These are phyloP conservation scores for Hysterangium stoloniferum DNA, from an alignment of 768 basidiomycete species.

Conservation along the genomic window DNA sequence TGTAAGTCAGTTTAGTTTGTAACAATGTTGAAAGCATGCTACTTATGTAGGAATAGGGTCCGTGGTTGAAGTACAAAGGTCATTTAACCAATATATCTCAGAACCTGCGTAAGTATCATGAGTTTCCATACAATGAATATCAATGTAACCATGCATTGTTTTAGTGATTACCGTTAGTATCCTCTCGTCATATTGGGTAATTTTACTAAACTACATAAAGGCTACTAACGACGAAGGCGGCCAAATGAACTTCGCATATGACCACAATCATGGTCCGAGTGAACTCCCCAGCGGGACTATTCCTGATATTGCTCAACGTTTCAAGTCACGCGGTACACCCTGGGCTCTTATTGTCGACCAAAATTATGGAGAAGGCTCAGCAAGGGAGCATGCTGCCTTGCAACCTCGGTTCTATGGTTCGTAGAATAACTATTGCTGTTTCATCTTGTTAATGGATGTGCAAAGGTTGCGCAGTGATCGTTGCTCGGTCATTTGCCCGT, in stretches of 20 bases:
- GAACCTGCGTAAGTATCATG: conserved; percentile 65
- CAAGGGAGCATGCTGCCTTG: conserved; percentile 94
- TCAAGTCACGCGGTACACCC: conserved; percentile 75
- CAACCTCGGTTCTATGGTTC: conserved; percentile 91
- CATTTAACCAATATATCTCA: conserved; percentile 95
- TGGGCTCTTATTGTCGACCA: conserved; percentile 96
- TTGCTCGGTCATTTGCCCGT: conserved; percentile 92
- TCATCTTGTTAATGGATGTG: background rate
- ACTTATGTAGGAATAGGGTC: conserved; percentile 47
- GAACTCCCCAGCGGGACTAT: conserved; percentile 66
- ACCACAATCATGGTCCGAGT: conserved; percentile 45
- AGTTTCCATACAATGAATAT: conserved; percentile 5
- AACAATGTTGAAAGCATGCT: background rate
- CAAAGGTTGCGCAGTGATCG: conserved; percentile 74
- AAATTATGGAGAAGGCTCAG: conserved; percentile 96
- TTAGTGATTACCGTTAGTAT: conserved; percentile 72
- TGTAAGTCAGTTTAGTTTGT: conserved; percentile 33
- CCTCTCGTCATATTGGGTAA: background rate
- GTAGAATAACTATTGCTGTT: conserved; percentile 6
- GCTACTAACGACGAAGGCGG: conserved; percentile 94
- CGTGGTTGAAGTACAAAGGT: conserved; percentile 98
- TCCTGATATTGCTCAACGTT: conserved; percentile 82
- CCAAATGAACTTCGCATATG: conserved; percentile 86
- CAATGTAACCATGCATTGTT: too few relatives aligned
- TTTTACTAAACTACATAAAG: conserved; percentile 26